Evolutionary conservation across 2,329 filamentous ascomycete species (phyloP), one percentile per base, ranked within the genome.

Genomic region (Cladosporium sp.): DNA sequence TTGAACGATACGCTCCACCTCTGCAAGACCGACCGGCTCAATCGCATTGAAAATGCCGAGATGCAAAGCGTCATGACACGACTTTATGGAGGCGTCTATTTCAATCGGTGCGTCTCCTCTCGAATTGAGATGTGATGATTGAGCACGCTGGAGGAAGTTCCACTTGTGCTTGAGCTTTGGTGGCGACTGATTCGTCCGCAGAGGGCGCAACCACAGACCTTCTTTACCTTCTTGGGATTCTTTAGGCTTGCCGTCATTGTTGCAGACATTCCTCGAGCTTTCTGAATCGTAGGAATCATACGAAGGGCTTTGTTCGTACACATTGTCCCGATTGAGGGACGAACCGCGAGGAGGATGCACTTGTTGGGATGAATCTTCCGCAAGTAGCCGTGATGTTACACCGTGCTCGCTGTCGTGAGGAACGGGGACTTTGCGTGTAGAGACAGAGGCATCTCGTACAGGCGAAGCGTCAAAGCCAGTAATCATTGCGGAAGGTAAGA

Each of bases 111-210:
- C 10, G 24, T 28, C 26, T 30, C 44, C 68, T 73, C 72, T 72
- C 57, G 68, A 68, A 26, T 72, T 73, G 78, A 73, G 74, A 36
- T 79, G 76, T 12, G 76, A 73, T 5, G 79, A 77, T 15, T 82
- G 80, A 8, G 80, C 78, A 14, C 81, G 76, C 63, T 87, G 85
- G 66, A 88, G 87, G 69, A 88, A 86, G 70, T 86, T 88, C 85
- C 85, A 88, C 75, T 81, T 82, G 68, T 78, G 77, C 26, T 77
- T 71, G 21, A 78, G 73, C 72, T 82, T 83, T 21, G 70, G 65
- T 21, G 30, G 57, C 11, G 62, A 38, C 30, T 65, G 41, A 14
- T 65, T 63, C 49, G 38, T 65, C 18, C 55, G 26, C 2, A 66
- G 36, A 12, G 66, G 68, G 3, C 68, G 68, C 21, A 80, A 67